Conservation (phyloP, 805 yeast genomes). For the Cyberlindnera bimundalis region DNA sequence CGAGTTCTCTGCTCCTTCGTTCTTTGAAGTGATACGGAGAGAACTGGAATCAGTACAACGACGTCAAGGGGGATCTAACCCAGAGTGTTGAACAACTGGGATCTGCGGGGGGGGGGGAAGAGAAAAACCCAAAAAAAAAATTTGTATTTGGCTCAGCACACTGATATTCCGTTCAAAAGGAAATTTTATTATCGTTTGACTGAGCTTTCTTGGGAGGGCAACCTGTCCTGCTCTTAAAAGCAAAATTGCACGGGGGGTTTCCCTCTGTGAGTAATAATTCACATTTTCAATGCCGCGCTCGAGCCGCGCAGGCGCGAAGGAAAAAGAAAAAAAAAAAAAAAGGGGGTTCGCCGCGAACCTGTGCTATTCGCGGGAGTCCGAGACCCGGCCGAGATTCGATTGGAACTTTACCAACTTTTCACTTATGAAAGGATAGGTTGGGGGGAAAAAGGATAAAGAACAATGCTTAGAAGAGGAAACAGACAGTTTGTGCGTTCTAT, state of each 20-base stretch:
- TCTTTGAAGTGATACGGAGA: slow-evolving; percentile 1
- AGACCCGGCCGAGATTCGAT: not conserved
- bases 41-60: not conserved
- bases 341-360: not conserved
- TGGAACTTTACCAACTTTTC: not conserved
- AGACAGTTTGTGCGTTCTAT: slow-evolving; percentile 18
- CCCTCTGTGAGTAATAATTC: too few relatives aligned
- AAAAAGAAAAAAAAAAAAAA: too few relatives aligned
- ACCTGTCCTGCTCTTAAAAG: not conserved
- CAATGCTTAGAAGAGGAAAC: slow-evolving; percentile 8
- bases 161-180: slow-evolving; percentile 10
- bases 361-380: not conserved
- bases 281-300: too few relatives aligned
- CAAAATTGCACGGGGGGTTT: not conserved
- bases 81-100: slow-evolving; percentile 8
- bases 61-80: not conserved
- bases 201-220: too few relatives aligned
- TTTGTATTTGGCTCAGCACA: too few relatives aligned
- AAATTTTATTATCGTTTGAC: too few relatives aligned
- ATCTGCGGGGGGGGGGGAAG: not conserved
- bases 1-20: slow-evolving; percentile 1
- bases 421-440: not conserved
- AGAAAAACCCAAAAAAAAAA: too few relatives aligned
- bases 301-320: too few relatives aligned
- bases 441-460: too few relatives aligned